Evolutionary conservation across 305 asterid species (phyloP).

Genomic region (Rubia peregrina): DNA sequence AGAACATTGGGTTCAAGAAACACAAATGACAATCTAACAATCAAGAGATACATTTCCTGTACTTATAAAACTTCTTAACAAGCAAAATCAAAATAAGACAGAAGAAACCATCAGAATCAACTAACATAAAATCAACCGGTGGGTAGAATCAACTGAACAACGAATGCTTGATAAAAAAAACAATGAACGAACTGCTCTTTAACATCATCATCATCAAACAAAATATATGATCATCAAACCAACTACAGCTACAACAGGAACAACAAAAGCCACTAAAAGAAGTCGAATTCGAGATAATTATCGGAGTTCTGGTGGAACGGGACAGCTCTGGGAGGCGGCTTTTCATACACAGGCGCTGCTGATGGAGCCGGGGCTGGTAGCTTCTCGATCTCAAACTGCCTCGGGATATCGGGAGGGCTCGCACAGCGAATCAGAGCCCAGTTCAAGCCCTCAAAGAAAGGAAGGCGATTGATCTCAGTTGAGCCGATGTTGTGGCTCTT

Average conservation of each 20-base stretch:
- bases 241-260: slow-evolving; percentile 15
- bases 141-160: no score
- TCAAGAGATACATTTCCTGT: no score
- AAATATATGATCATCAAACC: slow-evolving; percentile 14
- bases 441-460: slow-evolving; percentile 91
- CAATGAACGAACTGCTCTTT: slow-evolving; percentile 10
- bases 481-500: slow-evolving; percentile 88
- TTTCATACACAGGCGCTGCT: slow-evolving; percentile 29
- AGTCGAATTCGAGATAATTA: slow-evolving; percentile 77
- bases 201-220: slow-evolving; percentile 12
- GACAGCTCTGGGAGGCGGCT: slow-evolving; percentile 34
- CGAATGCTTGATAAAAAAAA: no score
- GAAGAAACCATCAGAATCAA: no score
- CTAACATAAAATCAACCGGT: no score
- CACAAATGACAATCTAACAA: no score
- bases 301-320: slow-evolving; percentile 33
- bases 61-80: no score
- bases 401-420: slow-evolving; percentile 81
- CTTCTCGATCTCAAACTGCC: slow-evolving; percentile 63
- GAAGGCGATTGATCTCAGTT: slow-evolving; percentile 89
- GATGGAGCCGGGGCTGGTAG: slow-evolving; percentile 33
- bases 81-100: no score
- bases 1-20: no score
- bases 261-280: slow-evolving; percentile 38
- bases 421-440: slow-evolving; percentile 97